Percentiles rank a stretch among this genome's conserved stretches.
These are phyloP conservation scores for Agaricales sp. DNA, from an alignment of 1,284 basidiomycete genomes.

Conservation along the genomic window DNA sequence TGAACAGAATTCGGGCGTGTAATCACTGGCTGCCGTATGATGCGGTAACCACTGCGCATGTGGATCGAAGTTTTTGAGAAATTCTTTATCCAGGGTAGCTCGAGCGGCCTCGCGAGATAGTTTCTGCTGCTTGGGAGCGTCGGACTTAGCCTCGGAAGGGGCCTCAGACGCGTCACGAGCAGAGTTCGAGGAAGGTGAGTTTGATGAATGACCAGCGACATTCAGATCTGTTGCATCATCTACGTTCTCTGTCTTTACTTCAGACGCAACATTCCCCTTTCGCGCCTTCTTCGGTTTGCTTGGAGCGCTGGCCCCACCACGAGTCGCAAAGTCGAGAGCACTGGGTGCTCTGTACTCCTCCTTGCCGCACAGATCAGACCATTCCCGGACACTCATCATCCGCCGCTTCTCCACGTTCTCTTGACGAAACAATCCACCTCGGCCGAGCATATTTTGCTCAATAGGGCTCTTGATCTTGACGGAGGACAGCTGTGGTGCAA, in stretches of 20 bases:
- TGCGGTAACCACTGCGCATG: slow-evolving; percentile 69
- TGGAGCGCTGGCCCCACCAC: slow-evolving; percentile 28
- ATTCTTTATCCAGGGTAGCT: slow-evolving; percentile 45
- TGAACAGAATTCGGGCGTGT: slow-evolving; percentile 78
- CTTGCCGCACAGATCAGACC: slow-evolving; percentile 72
- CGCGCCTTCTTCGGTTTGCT: slow-evolving; percentile 14
- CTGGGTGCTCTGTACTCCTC: slow-evolving; percentile 61
- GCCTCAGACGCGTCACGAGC: slow-evolving; percentile 1
- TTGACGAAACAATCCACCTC: slow-evolving; percentile 80
- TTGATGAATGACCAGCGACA: slow-evolving; percentile 7
- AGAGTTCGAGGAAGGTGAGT: background rate
- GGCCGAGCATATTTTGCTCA: slow-evolving; percentile 85
- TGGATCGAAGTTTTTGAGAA: slow-evolving; percentile 64
- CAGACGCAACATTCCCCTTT: slow-evolving; percentile 21
- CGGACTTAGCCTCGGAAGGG: background rate
- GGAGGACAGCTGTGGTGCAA: slow-evolving; percentile 54
- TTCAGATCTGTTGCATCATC: slow-evolving; percentile 20
- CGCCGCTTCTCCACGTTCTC: slow-evolving; percentile 87
- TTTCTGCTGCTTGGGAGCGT: slow-evolving; percentile 16
- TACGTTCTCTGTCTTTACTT: slow-evolving; percentile 21
- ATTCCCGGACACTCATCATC: slow-evolving; percentile 75
- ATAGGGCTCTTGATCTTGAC: slow-evolving; percentile 82
- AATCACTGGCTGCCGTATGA: slow-evolving; percentile 61
- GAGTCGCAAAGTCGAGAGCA: slow-evolving; percentile 50
- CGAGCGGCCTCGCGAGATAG: slow-evolving; percentile 43